phyloP scores from a whole-genome alignment of 345 rosid genomes.

The Mercurialis annua region DNA sequence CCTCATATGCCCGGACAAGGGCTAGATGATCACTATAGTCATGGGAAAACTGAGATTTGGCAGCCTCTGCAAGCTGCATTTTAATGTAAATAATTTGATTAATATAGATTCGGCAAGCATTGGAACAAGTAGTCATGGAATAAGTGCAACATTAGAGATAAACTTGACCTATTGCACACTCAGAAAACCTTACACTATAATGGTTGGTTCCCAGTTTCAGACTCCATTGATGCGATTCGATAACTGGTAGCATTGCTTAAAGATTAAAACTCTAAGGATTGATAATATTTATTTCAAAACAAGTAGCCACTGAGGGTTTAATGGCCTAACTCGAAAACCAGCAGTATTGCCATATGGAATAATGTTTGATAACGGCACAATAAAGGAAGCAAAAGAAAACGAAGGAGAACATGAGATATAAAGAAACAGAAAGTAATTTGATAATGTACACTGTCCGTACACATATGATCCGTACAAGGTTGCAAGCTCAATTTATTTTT shows the following conservation, averaged over 20 bases:
- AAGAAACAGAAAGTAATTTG: background rate
- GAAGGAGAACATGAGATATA: background rate
- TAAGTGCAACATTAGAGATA: background rate
- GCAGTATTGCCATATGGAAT: background rate
- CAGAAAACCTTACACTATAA: background rate
- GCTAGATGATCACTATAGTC: slow-evolving; percentile 91
- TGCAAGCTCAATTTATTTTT: no score
- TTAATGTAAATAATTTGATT: background rate
- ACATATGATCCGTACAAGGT: no score
- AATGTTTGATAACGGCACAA: background rate
- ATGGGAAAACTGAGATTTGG: slow-evolving; percentile 73
- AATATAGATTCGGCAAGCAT: background rate
- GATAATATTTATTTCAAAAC: background rate
- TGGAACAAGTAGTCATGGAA: background rate
- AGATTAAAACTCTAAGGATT: background rate
- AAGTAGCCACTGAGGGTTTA: background rate
- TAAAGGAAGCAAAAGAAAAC: background rate
- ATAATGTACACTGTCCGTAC: background rate
- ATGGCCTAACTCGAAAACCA: background rate
- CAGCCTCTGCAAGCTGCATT: slow-evolving; percentile 80
- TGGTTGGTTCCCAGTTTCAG: background rate
- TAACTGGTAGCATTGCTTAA: background rate
- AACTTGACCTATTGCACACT: background rate
- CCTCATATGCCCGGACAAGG: slow-evolving; percentile 78
- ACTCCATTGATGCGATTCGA: no score